Base-by-base conservation (phyloP, 371 early-diverging fungal species). In the Zychaea mexicana region DNA sequence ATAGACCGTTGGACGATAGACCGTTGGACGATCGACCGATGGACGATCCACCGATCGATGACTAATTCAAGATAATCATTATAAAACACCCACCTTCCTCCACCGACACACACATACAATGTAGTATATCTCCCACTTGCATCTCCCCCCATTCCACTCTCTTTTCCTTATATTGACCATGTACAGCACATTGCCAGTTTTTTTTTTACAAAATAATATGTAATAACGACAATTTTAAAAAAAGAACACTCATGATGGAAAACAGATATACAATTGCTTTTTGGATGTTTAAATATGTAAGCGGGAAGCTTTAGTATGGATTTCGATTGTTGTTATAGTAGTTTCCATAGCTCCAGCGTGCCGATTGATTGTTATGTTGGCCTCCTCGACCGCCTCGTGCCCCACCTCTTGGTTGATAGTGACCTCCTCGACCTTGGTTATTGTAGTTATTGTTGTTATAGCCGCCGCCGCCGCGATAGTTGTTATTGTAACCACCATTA, bases 101-200 rank as follows among this genome's bases (percentile, higher is more conserved):
- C n/a, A n/a, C n/a, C n/a, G n/a, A n/a, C n/a, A n/a, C n/a, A n/a
- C n/a, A n/a, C n/a, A n/a, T n/a, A n/a, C n/a, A n/a, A n/a, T n/a
- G n/a, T n/a, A n/a, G n/a, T n/a, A n/a, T n/a, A n/a, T n/a, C n/a
- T n/a, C n/a, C n/a, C n/a, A n/a, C n/a, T n/a, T n/a, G n/a, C n/a
- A n/a, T n/a, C n/a, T n/a, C n/a, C n/a, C n/a, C n/a, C n/a, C n/a
- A n/a, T n/a, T n/a, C n/a, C 95, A 77, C 95, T 95, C 65, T 95
- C 95, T 58, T 95, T 95, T 83, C 94, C 95, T 84, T 95, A 94
- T 85, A 95, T 95, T 89, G 95, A 96, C 49, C 49, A 8, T 49
- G 17, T 49, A 19, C 49, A 19, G n/a, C n/a, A n/a, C n/a, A n/a
- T 24, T 49, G 49, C 17, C 17, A 49, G n/a, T 49, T 49, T 49